phyloP scores from a whole-genome alignment of 352 stramenopile species.

The Aphanomyces euteiches region DNA sequence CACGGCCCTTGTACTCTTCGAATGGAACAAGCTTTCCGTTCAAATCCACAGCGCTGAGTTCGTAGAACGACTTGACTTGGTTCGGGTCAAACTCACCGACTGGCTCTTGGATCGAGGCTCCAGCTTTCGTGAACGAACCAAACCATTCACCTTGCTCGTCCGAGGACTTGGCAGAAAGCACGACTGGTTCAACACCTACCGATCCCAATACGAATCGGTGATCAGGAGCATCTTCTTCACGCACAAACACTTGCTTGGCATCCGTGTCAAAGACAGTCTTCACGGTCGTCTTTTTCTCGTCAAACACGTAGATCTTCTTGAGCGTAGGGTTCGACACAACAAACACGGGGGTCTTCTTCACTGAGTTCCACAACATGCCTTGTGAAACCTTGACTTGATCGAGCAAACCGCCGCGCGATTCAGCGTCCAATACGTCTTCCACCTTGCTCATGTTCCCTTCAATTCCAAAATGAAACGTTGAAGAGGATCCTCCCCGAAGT shows the following conservation, averaged over 20 bases:
- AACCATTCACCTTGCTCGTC: conserved; percentile 48
- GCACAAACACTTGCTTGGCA: conserved; percentile 37
- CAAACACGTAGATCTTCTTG: conserved; percentile 49
- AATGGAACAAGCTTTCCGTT: conserved; percentile 56
- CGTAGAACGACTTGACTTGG: conserved; percentile 63
- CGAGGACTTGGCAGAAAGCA: conserved; percentile 39
- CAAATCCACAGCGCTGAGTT: conserved; percentile 60
- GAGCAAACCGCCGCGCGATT: neutral
- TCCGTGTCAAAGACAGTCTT: conserved; percentile 33
- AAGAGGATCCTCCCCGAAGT: too few relatives aligned
- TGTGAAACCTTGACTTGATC: neutral
- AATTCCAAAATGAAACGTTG: too few relatives aligned
- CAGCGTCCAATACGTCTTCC: neutral
- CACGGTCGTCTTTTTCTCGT: conserved; percentile 36
- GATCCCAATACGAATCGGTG: conserved; percentile 50
- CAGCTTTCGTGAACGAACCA: conserved; percentile 44
- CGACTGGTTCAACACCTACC: conserved; percentile 34
- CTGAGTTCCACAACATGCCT: neutral
- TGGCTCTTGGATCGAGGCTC: conserved; percentile 46
- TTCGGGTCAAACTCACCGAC: conserved; percentile 36
- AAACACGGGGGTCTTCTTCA: conserved; percentile 32
- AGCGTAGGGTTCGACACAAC: conserved; percentile 44
- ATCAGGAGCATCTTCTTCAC: conserved; percentile 42
- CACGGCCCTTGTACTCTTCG: conserved; percentile 40
- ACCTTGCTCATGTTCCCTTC: neutral